Evolutionary conservation across 768 basidiomycete species (phyloP).

Genomic region (Lentinula sp.): DNA sequence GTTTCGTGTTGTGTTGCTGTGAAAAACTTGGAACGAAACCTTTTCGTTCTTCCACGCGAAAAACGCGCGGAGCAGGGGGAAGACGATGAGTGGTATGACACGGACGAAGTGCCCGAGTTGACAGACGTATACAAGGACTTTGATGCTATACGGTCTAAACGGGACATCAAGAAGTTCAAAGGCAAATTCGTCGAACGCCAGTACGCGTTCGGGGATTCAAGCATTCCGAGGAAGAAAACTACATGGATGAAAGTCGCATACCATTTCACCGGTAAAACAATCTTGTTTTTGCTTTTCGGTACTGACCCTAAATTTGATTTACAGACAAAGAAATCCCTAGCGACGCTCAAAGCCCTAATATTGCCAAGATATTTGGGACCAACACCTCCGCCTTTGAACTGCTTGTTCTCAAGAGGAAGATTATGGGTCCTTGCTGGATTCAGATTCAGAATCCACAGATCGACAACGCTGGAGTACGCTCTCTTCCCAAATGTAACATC

Average conservation of each 20-base stretch:
- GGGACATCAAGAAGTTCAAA: constrained; percentile 74
- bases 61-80: constrained; percentile 52
- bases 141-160: constrained; percentile 65
- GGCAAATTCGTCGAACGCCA: constrained; percentile 83
- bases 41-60: constrained; percentile 82
- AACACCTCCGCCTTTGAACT: constrained; percentile 91
- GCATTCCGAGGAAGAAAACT: constrained; percentile 71
- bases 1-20: constrained; percentile 85
- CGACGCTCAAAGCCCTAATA: constrained; percentile 74
- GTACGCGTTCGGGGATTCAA: constrained; percentile 87
- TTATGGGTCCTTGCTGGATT: constrained; percentile 99
- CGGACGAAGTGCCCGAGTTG: constrained; percentile 65
- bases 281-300: not conserved
- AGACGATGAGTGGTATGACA: constrained; percentile 57
- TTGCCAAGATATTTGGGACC: constrained; percentile 84
- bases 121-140: constrained; percentile 81
- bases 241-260: constrained; percentile 95
- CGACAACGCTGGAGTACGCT: constrained; percentile 71
- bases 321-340: constrained; percentile 71
- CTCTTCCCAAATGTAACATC: constrained; percentile 1
- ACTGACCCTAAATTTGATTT: not conserved
- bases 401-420: constrained; percentile 90
- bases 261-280: constrained; percentile 68
- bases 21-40: constrained; percentile 80
- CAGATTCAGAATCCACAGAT: constrained; percentile 71